A percentile compares a stretch with the other conserved stretches of the same genome.
Conservation (phyloP, 352 stramenopile genomes). For the Phytophthora hybrid region DNA sequence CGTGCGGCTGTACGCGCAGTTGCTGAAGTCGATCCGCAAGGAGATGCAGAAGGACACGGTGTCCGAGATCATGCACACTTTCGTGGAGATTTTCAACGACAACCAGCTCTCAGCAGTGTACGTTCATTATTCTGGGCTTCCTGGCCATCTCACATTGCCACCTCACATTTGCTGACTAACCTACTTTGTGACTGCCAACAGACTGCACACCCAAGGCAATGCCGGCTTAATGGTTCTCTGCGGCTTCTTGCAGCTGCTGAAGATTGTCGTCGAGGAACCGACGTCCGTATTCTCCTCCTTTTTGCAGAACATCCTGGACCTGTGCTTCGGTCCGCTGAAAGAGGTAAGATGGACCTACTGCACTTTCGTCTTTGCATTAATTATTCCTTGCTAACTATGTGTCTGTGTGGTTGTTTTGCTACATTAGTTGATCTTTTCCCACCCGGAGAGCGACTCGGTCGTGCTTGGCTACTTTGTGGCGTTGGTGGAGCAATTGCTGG, state of each 20-base stretch:
- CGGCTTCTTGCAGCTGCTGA: constrained; percentile 80
- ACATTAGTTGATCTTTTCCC: constrained; percentile 70
- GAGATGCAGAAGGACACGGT: constrained; percentile 85
- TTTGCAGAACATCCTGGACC: constrained; percentile 76
- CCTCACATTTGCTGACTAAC: not conserved
- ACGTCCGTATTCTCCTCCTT: constrained; percentile 79
- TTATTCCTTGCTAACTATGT: not conserved
- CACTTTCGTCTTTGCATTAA: not conserved
- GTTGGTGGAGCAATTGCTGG: constrained; percentile 76
- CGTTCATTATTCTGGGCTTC: constrained; percentile 17
- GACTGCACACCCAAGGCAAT: constrained; percentile 68
- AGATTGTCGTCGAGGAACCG: constrained; percentile 81
- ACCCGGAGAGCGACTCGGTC: constrained; percentile 73
- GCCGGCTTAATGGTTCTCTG: constrained; percentile 76
- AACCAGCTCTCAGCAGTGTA: constrained; percentile 75
- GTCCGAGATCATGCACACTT: constrained; percentile 73
- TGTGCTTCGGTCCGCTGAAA: constrained; percentile 83
- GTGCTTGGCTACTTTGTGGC: constrained; percentile 78
- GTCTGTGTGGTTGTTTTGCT: not conserved
- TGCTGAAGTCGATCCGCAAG: constrained; percentile 85
- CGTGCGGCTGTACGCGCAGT: constrained; percentile 74
- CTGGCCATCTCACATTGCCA: no score
- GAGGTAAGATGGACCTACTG: constrained; percentile 51
- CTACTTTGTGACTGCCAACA: constrained; percentile 25
- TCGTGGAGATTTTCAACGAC: constrained; percentile 86